Evolutionary conservation across 2,329 filamentous ascomycete species (phyloP).

Genomic region (Pyrenophora seminiperda): DNA sequence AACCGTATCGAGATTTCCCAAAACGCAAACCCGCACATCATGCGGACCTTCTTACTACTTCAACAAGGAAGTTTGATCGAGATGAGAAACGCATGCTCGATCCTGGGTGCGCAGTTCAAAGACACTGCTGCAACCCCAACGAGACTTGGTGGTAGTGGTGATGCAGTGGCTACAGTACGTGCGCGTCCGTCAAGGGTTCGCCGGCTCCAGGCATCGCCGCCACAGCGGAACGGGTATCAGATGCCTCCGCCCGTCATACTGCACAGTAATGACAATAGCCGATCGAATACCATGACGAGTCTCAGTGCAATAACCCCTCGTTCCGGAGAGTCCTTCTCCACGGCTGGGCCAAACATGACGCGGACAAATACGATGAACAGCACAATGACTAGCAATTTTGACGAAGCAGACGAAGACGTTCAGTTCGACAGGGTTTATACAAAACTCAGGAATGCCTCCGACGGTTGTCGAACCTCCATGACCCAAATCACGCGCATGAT

Average conservation of each 20-base stretch:
- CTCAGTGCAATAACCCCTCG: conserved; percentile 68
- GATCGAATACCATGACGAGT: conserved; percentile 59
- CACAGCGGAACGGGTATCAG: conserved; percentile 42
- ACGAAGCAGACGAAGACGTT: conserved; percentile 72
- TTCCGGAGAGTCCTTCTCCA: conserved; percentile 79
- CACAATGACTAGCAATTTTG: conserved; percentile 65
- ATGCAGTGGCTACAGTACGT: conserved; percentile 36
- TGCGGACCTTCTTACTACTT: conserved; percentile 64
- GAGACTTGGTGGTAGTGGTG: conserved; percentile 26
- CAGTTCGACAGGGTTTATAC: conserved; percentile 83
- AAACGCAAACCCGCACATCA: conserved; percentile 61
- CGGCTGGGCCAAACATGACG: conserved; percentile 55
- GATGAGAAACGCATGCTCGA: conserved; percentile 62
- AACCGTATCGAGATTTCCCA: conserved; percentile 56
- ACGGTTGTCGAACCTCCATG: conserved; percentile 72
- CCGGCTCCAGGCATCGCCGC: conserved; percentile 41
- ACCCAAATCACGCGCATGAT: conserved; percentile 55
- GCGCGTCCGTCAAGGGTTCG: conserved; percentile 38
- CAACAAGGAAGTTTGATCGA: conserved; percentile 64
- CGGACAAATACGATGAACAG: conserved; percentile 61
- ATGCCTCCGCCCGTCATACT: conserved; percentile 50
- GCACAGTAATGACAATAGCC: conserved; percentile 55
- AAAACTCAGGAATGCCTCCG: conserved; percentile 73
- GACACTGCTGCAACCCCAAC: conserved; percentile 29
- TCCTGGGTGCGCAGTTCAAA: conserved; percentile 53